phyloP scores from a whole-genome alignment of 805 yeast species.

The Candida pini region DNA sequence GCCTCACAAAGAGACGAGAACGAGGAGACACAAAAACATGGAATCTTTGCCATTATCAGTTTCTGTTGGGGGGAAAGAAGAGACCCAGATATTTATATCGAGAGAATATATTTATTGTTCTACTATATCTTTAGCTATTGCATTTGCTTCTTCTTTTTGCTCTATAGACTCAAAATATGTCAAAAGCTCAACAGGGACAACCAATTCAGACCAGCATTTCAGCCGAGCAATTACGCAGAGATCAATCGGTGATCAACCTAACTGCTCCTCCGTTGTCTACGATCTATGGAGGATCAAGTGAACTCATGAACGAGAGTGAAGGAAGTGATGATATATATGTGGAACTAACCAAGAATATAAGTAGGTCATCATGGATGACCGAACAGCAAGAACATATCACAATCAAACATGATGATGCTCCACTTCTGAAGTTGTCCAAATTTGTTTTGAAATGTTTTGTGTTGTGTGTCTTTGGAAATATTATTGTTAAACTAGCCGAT shows the following conservation, averaged over 20 bases:
- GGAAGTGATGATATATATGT: slow-evolving; percentile 15
- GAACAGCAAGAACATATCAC: not conserved
- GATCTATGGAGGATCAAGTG: slow-evolving; percentile 21
- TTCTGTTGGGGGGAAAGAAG: too few species aligned
- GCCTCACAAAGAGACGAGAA: too few species aligned
- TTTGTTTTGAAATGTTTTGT: slow-evolving; percentile 8
- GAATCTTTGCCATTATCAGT: too few species aligned
- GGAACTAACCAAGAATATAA: slow-evolving; percentile 8
- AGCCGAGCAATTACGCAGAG: slow-evolving; percentile 4
- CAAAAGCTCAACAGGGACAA: too few species aligned
- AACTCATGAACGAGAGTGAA: slow-evolving; percentile 14
- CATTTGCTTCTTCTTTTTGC: too few species aligned
- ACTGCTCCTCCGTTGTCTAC: slow-evolving; percentile 25
- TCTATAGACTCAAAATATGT: too few species aligned
- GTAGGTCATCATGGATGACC: slow-evolving; percentile 5
- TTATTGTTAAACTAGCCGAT: slow-evolving; percentile 47
- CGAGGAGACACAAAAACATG: too few species aligned
- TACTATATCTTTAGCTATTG: too few species aligned
- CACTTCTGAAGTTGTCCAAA: not conserved
- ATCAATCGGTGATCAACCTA: slow-evolving; percentile 17
- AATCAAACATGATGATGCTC: not conserved
- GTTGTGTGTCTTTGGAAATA: slow-evolving; percentile 42
- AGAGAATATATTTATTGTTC: too few species aligned
- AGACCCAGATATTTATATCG: too few species aligned
- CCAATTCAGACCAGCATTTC: too few species aligned